phyloP scores from a whole-genome alignment of 805 yeast genomes.

The Metschnikowia proteae region DNA sequence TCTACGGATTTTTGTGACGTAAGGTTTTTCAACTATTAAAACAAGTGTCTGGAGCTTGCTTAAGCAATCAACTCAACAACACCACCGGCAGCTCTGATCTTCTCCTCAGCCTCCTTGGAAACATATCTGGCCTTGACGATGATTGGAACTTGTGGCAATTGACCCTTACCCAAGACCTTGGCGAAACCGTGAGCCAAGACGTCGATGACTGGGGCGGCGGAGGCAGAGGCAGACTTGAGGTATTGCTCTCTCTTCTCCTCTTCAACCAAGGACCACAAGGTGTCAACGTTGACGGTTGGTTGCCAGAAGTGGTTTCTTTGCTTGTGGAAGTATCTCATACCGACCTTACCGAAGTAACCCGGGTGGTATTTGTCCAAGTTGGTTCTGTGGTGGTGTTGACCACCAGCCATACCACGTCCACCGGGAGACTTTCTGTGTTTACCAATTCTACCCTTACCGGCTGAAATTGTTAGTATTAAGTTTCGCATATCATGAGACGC shows the following conservation, averaged over 20 bases:
- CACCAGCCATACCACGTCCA: constrained; percentile 99
- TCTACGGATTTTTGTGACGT: constrained; percentile 2
- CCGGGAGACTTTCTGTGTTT: constrained; percentile 99
- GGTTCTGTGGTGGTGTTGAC: constrained; percentile 99
- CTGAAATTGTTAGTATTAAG: constrained; percentile 47
- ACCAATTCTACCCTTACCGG: constrained; percentile 99
- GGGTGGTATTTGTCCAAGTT: constrained; percentile 99
- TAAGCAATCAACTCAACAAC: constrained; percentile 99
- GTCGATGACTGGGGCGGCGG: constrained; percentile 98
- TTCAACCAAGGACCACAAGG: constrained; percentile 96
- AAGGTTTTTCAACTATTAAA: constrained; percentile 20
- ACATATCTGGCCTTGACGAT: constrained; percentile 99
- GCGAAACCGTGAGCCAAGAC: constrained; percentile 99
- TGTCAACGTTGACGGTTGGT: constrained; percentile 97
- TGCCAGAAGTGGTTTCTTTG: constrained; percentile 94
- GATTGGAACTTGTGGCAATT: constrained; percentile 96
- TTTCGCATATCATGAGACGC: not conserved
- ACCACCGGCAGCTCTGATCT: constrained; percentile 99
- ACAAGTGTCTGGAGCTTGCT: constrained; percentile 23
- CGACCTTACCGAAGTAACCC: constrained; percentile 99
- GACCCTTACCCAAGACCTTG: constrained; percentile 99
- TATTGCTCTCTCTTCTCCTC: constrained; percentile 91
- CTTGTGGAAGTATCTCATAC: constrained; percentile 99
- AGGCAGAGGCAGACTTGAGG: constrained; percentile 76
- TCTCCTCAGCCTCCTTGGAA: constrained; percentile 98